Conservation (phyloP, 257 asterid species). For the Verbascum thapsus region DNA sequence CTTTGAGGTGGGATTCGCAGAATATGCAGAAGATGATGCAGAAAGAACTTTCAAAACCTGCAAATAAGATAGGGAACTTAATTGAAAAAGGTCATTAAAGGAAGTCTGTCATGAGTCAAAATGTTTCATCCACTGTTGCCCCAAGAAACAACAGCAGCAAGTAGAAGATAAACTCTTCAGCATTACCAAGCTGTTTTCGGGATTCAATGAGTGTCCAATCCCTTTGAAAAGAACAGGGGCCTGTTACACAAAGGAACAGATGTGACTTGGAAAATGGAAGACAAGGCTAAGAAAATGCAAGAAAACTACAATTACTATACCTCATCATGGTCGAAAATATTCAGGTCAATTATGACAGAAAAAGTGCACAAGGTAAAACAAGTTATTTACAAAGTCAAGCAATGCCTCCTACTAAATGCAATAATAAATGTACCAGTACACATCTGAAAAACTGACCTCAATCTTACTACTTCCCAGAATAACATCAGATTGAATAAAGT, state of each 20-base stretch:
- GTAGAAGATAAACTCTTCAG: constrained; percentile 6
- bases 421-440: not conserved
- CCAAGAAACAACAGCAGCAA: not conserved
- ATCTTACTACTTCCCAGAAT: constrained; percentile 63
- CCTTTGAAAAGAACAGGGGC: constrained; percentile 80
- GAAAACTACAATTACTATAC: no score
- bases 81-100: constrained; percentile 1
- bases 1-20: constrained; percentile 64
- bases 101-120: constrained; percentile 17
- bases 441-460: constrained; percentile 49
- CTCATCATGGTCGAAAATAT: not conserved
- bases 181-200: constrained; percentile 70
- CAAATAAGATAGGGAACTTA: constrained; percentile 26
- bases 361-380: not conserved
- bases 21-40: constrained; percentile 72
- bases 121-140: not conserved
- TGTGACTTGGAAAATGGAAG: not conserved
- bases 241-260: constrained; percentile 36
- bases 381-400: not conserved
- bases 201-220: constrained; percentile 67
- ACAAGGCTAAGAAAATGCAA: not conserved
- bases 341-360: not conserved
- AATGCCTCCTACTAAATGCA: not conserved
- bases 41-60: constrained; percentile 74
- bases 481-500: constrained; percentile 61